These are phyloP conservation scores for Colletotrichum kahawae DNA, from an alignment of 2,329 filamentous ascomycete genomes.

Conservation along the genomic window DNA sequence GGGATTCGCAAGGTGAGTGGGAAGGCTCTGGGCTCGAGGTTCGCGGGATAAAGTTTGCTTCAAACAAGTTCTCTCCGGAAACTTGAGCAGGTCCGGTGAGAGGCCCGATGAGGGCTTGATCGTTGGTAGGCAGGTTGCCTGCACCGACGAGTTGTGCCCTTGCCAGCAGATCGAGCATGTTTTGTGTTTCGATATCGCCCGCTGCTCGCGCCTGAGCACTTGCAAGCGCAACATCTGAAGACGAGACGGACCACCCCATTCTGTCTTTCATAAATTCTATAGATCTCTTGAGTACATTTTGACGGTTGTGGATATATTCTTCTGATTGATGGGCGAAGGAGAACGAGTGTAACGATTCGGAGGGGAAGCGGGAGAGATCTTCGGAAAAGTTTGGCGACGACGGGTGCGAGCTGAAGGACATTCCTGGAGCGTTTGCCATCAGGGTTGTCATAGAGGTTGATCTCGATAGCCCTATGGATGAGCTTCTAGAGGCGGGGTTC, in stretches of 20 bases:
- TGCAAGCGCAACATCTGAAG: constrained; percentile 75
- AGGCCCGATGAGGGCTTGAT: constrained; percentile 56
- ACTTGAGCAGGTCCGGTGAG: constrained; percentile 80
- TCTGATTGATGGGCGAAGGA: constrained; percentile 97
- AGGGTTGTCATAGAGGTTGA: constrained; percentile 75
- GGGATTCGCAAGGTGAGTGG: constrained; percentile 38
- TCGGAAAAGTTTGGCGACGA: constrained; percentile 81
- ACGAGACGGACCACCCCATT: constrained; percentile 73
- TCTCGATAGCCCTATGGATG: constrained; percentile 64
- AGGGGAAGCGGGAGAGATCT: constrained; percentile 90
- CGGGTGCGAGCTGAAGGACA: constrained; percentile 64
- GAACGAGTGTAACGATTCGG: constrained; percentile 96
- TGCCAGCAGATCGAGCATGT: constrained; percentile 87
- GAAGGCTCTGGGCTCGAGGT: constrained; percentile 55
- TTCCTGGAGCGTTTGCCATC: constrained; percentile 60
- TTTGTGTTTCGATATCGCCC: constrained; percentile 86
- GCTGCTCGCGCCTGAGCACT: constrained; percentile 82
- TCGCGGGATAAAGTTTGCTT: constrained; percentile 73
- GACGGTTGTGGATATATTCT: constrained; percentile 87
- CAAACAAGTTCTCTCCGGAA: constrained; percentile 81
- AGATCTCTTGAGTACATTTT: constrained; percentile 90
- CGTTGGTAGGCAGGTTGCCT: constrained; percentile 61
- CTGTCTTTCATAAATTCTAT: constrained; percentile 97
- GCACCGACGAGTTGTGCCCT: constrained; percentile 79
- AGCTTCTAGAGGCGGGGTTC: constrained; percentile 65